These are phyloP conservation scores for Euphorbia tirucalli DNA, from an alignment of 345 rosid genomes.

Conservation along the genomic window DNA sequence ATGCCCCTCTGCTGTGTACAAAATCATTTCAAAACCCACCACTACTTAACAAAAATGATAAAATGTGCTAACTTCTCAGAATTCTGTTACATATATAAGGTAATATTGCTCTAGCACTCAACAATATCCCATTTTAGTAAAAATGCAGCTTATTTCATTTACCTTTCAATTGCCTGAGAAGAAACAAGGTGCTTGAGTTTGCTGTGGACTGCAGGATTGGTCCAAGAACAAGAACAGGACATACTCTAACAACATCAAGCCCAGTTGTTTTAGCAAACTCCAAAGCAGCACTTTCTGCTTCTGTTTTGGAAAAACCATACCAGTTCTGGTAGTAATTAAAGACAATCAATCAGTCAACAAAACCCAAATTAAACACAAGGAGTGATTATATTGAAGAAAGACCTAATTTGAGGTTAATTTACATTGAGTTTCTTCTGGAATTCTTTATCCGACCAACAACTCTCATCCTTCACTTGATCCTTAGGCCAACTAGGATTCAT, in stretches of 20 bases:
- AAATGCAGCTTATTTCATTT: no score
- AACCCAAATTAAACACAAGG: constrained; percentile 9
- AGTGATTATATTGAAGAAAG: no score
- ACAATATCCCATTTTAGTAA: no score
- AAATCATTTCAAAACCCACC: background rate
- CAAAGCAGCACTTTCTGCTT: constrained; percentile 68
- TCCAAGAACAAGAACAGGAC: constrained; percentile 53
- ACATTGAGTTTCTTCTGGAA: constrained; percentile 16
- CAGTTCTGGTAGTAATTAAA: constrained; percentile 67
- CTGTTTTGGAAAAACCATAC: constrained; percentile 69
- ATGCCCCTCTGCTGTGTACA: background rate
- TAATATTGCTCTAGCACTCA: no score
- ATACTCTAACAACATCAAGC: constrained; percentile 52
- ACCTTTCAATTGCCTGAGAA: constrained; percentile 64
- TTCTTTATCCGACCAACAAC: constrained; percentile 63
- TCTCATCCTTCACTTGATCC: constrained; percentile 46
- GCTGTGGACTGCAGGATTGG: constrained; percentile 54
- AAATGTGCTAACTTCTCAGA: no score
- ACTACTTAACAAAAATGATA: background rate
- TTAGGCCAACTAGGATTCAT: constrained; percentile 61
- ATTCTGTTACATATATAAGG: no score
- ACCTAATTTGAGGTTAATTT: constrained; percentile 46
- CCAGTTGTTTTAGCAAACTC: constrained; percentile 51
- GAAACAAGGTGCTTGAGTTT: constrained; percentile 51
- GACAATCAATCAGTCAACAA: no score